A percentile compares a stretch with the other conserved stretches of the same genome.
Evolutionary conservation across 345 rosid genomes (phyloP).

Genomic region (Eucalyptus decipiens): DNA sequence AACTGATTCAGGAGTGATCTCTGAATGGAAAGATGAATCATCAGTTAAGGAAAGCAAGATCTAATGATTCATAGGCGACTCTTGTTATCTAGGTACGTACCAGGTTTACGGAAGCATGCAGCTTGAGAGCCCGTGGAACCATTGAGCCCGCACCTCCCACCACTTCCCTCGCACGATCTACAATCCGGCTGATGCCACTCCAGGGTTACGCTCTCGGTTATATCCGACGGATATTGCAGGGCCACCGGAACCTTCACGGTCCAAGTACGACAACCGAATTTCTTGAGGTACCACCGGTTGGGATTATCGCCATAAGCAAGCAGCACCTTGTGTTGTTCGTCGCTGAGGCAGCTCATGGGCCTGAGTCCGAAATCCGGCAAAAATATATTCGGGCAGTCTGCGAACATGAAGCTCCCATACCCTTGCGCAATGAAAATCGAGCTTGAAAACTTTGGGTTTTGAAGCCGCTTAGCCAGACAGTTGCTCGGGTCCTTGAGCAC

Average conservation of each 20-base stretch:
- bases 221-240: neutral
- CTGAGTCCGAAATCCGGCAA: neutral
- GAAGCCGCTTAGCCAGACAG: neutral
- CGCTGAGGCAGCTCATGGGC: neutral
- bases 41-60: neutral
- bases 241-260: neutral
- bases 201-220: neutral
- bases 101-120: neutral
- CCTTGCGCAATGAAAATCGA: neutral
- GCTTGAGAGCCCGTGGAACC: neutral
- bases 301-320: neutral
- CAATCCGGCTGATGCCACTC: neutral
- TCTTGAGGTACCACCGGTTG: rapidly evolving
- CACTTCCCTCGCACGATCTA: neutral
- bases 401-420: neutral
- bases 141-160: neutral
- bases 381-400: neutral
- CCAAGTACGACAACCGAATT: neutral
- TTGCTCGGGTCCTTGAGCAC: neutral
- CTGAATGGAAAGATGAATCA: neutral
- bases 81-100: neutral
- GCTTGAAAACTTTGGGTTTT: neutral
- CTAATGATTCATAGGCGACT: neutral
- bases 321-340: neutral
- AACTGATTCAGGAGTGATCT: neutral